These are phyloP conservation scores for Warburgia ugandensis DNA, from an alignment of 164 flowering plant species.

Conservation along the genomic window DNA sequence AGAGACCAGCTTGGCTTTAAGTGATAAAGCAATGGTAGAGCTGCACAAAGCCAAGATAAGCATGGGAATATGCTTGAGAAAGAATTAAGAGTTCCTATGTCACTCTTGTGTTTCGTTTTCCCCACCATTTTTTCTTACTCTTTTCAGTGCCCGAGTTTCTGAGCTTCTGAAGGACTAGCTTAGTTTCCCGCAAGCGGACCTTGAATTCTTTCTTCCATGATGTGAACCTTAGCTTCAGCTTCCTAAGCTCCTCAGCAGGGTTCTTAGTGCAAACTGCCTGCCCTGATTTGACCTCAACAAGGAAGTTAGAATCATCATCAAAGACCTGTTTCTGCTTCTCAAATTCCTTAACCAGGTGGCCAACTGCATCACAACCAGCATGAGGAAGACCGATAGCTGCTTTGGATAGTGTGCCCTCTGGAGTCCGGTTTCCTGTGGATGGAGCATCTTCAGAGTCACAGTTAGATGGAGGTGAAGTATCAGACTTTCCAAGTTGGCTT, in stretches of 20 bases:
- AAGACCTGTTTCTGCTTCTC: slow-evolving; percentile 54
- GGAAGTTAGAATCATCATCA: slow-evolving; percentile 53
- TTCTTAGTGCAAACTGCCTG: slow-evolving; percentile 19
- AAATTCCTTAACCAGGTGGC: slow-evolving; percentile 55
- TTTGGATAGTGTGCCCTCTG: slow-evolving; percentile 47
- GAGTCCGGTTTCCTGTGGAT: slow-evolving; percentile 49
- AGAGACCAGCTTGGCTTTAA: too few species aligned
- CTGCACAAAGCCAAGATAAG: background rate
- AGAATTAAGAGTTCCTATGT: slow-evolving; percentile 6
- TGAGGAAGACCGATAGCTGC: slow-evolving; percentile 27
- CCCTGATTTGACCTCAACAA: slow-evolving; percentile 39
- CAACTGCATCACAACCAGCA: slow-evolving; percentile 28
- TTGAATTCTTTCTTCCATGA: slow-evolving; percentile 85
- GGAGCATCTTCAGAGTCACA: slow-evolving; percentile 53
- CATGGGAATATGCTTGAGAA: slow-evolving; percentile 1
- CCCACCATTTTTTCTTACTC: slow-evolving; percentile 71
- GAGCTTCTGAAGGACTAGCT: slow-evolving; percentile 47
- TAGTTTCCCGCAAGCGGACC: slow-evolving; percentile 48
- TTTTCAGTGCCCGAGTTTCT: slow-evolving; percentile 37
- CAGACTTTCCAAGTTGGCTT: slow-evolving; percentile 39
- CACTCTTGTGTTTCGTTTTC: slow-evolving; percentile 27
- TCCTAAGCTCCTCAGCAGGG: slow-evolving; percentile 55
- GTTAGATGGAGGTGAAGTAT: slow-evolving; percentile 31
- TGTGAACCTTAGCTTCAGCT: slow-evolving; percentile 49
- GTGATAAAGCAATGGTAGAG: too few species aligned